Base-by-base conservation (phyloP, 148 eudicot species). In the Persicaria tinctoria region DNA sequence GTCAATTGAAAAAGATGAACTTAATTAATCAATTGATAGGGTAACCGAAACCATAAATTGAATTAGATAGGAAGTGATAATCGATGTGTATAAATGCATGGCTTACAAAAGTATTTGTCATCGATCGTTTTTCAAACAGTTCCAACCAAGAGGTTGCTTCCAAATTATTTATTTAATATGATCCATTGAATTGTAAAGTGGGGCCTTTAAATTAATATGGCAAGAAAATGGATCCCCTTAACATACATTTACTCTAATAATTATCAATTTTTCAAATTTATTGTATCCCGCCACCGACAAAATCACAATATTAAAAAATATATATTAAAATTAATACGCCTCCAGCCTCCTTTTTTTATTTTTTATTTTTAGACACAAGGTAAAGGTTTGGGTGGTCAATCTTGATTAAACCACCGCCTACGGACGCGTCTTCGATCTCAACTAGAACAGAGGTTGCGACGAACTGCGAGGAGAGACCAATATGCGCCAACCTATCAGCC, bases 71-170 rank as follows among this genome's bases (percentile, higher is more conserved):
- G 70, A 66, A 8, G 48, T 66, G n/a, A n/a, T 6, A 8, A 41
- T 66, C 70, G 18, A 41, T 60, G 2, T 17, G 14, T 27, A 12
- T 53, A n/a, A 14, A 12, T 64, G 70, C 70, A 64, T 44, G 70
- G 44, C 70, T 66, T 66, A 32, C 5, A 0, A 63, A 66, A 38
- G 3, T 5, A 5, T 64, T 64, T 63, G 56, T 1, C 56, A 53
- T 53, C 5, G n/a, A 14, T 14, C 14, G 10, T 62, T 63, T 62
- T 63, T 62, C 45, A 63, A 63, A 27, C 46, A 32, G 27, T 41
- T 66, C 18, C 70, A 41, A 66, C 18, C 70, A 41, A 66, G 70
- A 64, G 17, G 70, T 64, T 64, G 17, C 70, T 23, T 62, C 68
- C 68, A 62, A 62, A 11, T 32, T 32, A 32, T 32, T 32, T 32